Evolutionary conservation across 805 yeast genomes (phyloP).

Genomic region (Starmerella powellii): DNA sequence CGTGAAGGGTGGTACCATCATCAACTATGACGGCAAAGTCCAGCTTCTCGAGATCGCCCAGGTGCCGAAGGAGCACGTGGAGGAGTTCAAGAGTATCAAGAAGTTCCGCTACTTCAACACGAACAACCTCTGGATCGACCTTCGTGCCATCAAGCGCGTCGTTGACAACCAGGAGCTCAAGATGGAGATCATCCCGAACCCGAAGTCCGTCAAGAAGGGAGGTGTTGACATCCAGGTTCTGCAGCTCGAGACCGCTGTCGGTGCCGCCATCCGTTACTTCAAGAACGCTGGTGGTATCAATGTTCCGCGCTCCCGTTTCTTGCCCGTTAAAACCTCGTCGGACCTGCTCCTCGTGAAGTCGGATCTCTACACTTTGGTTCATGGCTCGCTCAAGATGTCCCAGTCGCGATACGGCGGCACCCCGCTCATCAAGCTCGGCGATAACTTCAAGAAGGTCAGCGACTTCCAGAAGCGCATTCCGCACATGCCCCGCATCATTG

Average conservation of each 20-base stretch:
- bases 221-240: slow-evolving; percentile 69
- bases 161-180: slow-evolving; percentile 71
- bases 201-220: slow-evolving; percentile 69
- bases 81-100: slow-evolving; percentile 94
- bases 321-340: slow-evolving; percentile 96
- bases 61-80: slow-evolving; percentile 96
- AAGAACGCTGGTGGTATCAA: slow-evolving; percentile 93
- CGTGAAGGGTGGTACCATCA: slow-evolving; percentile 97
- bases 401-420: slow-evolving; percentile 80
- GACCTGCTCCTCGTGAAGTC: slow-evolving; percentile 90
- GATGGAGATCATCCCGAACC: slow-evolving; percentile 92
- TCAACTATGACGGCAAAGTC: slow-evolving; percentile 88
- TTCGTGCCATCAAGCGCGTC: slow-evolving; percentile 85
- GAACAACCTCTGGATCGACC: slow-evolving; percentile 93
- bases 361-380: slow-evolving; percentile 79
- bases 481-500: slow-evolving; percentile 91
- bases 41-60: slow-evolving; percentile 93
- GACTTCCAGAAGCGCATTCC: slow-evolving; percentile 83
- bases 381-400: slow-evolving; percentile 78
- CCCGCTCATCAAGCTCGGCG: slow-evolving; percentile 91
- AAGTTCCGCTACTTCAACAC: slow-evolving; percentile 98
- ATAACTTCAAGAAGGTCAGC: slow-evolving; percentile 90
- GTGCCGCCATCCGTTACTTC: slow-evolving; percentile 97
- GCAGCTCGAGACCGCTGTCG: slow-evolving; percentile 97
- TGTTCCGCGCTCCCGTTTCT: slow-evolving; percentile 94